Evolutionary conservation across 805 yeast genomes (phyloP), one percentile per base, ranked within the genome.

Genomic region (Starmerella apis): DNA sequence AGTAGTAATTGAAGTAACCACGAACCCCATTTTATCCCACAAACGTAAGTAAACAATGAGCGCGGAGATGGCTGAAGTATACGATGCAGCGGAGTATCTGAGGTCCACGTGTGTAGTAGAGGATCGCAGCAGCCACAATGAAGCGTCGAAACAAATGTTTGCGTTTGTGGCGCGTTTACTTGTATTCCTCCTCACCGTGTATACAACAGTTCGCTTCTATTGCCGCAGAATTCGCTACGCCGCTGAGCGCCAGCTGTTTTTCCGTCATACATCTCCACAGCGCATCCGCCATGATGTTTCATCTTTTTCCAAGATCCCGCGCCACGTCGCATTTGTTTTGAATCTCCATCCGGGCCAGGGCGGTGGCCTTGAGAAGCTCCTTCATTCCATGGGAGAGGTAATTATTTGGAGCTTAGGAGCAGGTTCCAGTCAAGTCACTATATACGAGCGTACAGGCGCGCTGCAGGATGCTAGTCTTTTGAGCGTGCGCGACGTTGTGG

Each of bases 321-420:
- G 73, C 56, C 74, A 83, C 45, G 60, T 92, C 20, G 82, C 94
- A 8, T 79, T 84, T 19, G 79, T 90, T n/a, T 67, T 92, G 50
- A 24, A 45, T 22, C 27, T 20, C 41, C 10, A 4, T n/a, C 74
- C 80, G 62, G 80, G 79, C 58, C 94, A 86, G 52, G 95, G 95
- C 28, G 95, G 95, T 27, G 96, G 96, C 2, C 65, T 82, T 38
- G 85, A 81, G 53, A 95, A 94, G 0, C 70, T 90, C 38, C 71
- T 88, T 59, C 79, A 77, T 56, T 22, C 35, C 4, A 28, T 48
- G 19, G 33, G 38, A 16, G 38, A 46, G 31, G 85, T 85, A 59
- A 75, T 81, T 5, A 80, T 92, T 5, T 92, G 98, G 98, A 75
- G 86, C 35, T 65, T 86, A n/a, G 82, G 94, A 30, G 79, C 90